phyloP scores from a whole-genome alignment of 2,329 filamentous ascomycete genomes.

The Sporothrix globosa region DNA sequence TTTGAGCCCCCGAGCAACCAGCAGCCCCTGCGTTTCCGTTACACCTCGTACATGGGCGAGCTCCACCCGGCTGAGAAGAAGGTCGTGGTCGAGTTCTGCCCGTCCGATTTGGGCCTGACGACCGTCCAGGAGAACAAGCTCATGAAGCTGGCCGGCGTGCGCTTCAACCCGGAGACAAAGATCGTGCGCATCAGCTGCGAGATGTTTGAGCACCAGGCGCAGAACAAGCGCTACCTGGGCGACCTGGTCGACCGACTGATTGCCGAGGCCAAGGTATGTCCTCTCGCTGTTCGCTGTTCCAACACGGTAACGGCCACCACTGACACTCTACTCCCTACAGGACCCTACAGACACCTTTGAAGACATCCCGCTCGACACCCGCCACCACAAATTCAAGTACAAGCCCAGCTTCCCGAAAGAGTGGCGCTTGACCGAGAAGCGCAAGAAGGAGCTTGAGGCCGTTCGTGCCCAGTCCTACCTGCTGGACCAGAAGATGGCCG shows the following conservation, averaged over 20 bases:
- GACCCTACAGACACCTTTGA: slow-evolving; percentile 79
- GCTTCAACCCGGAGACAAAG: slow-evolving; percentile 84
- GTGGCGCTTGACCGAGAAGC: slow-evolving; percentile 77
- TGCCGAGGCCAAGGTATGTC: slow-evolving; percentile 66
- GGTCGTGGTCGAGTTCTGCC: slow-evolving; percentile 88
- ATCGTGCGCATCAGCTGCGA: slow-evolving; percentile 90
- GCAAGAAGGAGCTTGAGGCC: slow-evolving; percentile 66
- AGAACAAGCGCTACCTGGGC: slow-evolving; percentile 94
- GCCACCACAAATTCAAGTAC: slow-evolving; percentile 74
- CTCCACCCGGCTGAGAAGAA: slow-evolving; percentile 88
- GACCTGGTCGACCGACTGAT: slow-evolving; percentile 76
- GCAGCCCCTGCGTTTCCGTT: slow-evolving; percentile 86
- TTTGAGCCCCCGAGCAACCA: slow-evolving; percentile 71
- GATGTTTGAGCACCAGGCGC: slow-evolving; percentile 81
- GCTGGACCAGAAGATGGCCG: slow-evolving; percentile 58
- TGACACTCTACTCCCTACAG: slow-evolving; percentile 41
- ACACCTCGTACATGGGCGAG: slow-evolving; percentile 96
- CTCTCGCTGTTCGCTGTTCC: background rate
- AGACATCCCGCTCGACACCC: slow-evolving; percentile 85
- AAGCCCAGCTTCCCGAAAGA: slow-evolving; percentile 74
- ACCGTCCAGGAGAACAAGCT: slow-evolving; percentile 74
- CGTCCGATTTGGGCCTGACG: slow-evolving; percentile 71
- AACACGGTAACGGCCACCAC: background rate
- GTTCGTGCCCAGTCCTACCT: slow-evolving; percentile 56
- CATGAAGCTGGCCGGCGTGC: slow-evolving; percentile 79